Evolutionary conservation across 345 rosid genomes (phyloP).

Genomic region (Abelmoschus esculentus): DNA sequence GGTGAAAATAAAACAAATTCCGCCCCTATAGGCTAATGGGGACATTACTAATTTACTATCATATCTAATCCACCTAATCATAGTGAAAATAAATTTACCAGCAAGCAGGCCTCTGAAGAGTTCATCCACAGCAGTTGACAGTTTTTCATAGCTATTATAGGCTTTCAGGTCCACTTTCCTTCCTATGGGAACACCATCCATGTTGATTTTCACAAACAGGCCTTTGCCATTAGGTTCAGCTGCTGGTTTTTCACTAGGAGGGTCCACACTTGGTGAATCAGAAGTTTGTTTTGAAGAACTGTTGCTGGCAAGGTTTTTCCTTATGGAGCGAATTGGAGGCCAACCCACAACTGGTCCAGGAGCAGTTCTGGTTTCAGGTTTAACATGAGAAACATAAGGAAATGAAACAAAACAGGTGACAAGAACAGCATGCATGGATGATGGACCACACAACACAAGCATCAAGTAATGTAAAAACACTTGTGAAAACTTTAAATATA

Average conservation of each 20-base stretch:
- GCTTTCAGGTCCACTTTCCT: conserved; percentile 90
- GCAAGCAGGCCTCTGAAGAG: conserved; percentile 92
- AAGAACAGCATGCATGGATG: conserved; percentile 17
- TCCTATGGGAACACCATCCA: conserved; percentile 96
- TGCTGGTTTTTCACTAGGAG: conserved; percentile 22
- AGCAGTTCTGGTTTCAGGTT: conserved; percentile 45
- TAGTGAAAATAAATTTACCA: conserved; percentile 32
- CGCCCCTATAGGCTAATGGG: too few relatives aligned
- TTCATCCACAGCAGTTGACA: conserved; percentile 72
- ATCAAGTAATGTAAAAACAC: conserved; percentile 20
- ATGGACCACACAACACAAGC: conserved; percentile 21
- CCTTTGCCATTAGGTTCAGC: conserved; percentile 39
- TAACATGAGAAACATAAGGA: neutral
- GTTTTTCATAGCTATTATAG: conserved; percentile 65
- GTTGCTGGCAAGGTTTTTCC: conserved; percentile 74
- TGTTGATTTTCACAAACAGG: conserved; percentile 78
- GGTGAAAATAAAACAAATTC: neutral
- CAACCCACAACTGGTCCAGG: conserved; percentile 97
- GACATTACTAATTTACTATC: too few relatives aligned
- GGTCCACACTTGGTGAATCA: conserved; percentile 31
- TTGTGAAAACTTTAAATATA: conserved; percentile 20
- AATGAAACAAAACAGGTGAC: conserved; percentile 1
- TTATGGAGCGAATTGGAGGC: conserved; percentile 93
- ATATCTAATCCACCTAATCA: too few relatives aligned
- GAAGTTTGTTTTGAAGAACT: conserved; percentile 49